These are phyloP conservation scores for Cyclotella cryptica DNA, from an alignment of 108 stramenopile species.

Conservation along the genomic window DNA sequence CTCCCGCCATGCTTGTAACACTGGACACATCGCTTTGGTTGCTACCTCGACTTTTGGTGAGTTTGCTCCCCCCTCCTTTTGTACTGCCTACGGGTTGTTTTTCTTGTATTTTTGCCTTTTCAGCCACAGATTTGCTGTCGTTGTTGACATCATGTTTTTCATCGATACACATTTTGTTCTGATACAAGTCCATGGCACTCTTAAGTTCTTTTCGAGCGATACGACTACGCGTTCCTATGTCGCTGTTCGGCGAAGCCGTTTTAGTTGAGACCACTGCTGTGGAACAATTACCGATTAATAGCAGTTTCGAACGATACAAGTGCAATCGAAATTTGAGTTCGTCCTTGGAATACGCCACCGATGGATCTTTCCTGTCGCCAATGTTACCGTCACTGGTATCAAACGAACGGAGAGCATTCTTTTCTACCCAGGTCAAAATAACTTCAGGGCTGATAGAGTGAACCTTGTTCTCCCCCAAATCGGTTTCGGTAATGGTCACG, in stretches of 20 bases:
- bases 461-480: neutral
- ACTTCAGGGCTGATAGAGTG: neutral
- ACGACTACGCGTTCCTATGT: slow-evolving; percentile 21
- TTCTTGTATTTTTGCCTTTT: neutral
- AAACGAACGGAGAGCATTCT: neutral
- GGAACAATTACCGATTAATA: slow-evolving; percentile 15
- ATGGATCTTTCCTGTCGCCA: neutral
- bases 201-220: slow-evolving; percentile 80
- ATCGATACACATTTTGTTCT: slow-evolving; percentile 68
- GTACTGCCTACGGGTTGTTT: neutral
- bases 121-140: neutral
- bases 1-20: slow-evolving; percentile 17
- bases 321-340: slow-evolving; percentile 52
- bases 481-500: neutral
- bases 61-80: slow-evolving; percentile 4
- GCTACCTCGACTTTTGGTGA: slow-evolving; percentile 10
- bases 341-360: slow-evolving; percentile 6
- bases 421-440: slow-evolving; percentile 34
- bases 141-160: neutral
- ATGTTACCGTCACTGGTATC: neutral
- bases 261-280: neutral
- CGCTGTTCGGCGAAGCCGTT: neutral
- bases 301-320: slow-evolving; percentile 39
- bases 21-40: slow-evolving; percentile 21
- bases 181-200: slow-evolving; percentile 85